These are phyloP conservation scores for Eucalyptus sp. DNA, from an alignment of 345 rosid species.

Conservation along the genomic window DNA sequence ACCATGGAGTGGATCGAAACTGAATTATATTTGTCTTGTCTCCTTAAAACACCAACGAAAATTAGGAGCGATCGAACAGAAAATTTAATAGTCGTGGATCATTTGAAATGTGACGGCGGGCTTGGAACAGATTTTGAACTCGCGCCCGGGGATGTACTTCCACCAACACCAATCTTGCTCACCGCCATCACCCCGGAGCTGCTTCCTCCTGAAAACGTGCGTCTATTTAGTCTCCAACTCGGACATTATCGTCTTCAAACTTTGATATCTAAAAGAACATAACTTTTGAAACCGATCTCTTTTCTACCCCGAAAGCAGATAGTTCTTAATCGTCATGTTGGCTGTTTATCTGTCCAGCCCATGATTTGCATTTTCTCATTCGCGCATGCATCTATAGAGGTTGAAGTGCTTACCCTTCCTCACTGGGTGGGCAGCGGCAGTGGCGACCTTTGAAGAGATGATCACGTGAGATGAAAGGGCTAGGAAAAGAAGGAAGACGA, in stretches of 20 bases:
- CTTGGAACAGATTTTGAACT: too few relatives aligned
- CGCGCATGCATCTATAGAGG: neutral
- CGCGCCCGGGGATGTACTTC: neutral
- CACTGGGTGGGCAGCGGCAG: neutral
- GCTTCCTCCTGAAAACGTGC: neutral
- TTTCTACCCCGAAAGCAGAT: too few relatives aligned
- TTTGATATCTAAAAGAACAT: neutral
- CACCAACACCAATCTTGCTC: rapidly evolving
- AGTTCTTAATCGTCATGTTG: too few relatives aligned
- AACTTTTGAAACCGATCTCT: neutral
- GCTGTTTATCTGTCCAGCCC: neutral
- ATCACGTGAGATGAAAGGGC: neutral
- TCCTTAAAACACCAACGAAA: neutral
- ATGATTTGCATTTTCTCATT: neutral
- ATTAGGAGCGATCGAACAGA: neutral
- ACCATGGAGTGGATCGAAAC: too few relatives aligned
- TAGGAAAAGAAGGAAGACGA: neutral
- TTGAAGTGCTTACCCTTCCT: neutral
- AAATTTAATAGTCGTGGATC: too few relatives aligned
- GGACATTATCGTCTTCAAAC: neutral
- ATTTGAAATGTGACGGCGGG: too few relatives aligned
- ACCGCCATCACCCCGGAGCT: too few relatives aligned
- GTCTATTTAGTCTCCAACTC: neutral
- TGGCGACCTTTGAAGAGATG: neutral
- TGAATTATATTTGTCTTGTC: too few relatives aligned